Conservation (phyloP, 306 rosid species). For the Trifolium dubium region DNA sequence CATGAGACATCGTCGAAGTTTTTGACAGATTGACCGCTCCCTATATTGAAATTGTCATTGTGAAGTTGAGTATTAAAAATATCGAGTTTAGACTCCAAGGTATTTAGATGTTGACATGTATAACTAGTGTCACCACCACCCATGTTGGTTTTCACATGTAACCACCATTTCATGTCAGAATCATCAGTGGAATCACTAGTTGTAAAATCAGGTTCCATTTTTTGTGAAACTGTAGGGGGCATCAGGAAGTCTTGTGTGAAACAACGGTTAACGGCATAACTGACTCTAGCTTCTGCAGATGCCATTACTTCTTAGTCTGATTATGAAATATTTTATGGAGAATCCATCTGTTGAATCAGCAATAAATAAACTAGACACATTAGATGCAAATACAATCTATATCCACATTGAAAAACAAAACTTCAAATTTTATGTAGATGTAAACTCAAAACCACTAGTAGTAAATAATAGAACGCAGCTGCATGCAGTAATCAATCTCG, state of each 20-base stretch:
- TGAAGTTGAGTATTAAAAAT: slow-evolving; percentile 43
- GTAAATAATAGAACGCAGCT: too few species aligned
- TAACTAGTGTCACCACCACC: slow-evolving; percentile 52
- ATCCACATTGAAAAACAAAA: slow-evolving; percentile 19
- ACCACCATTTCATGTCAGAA: slow-evolving; percentile 68
- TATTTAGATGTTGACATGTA: slow-evolving; percentile 44
- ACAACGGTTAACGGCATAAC: slow-evolving; percentile 37
- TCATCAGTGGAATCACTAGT: slow-evolving; percentile 39
- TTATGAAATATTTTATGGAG: slow-evolving; percentile 6
- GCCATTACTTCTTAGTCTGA: slow-evolving; percentile 35
- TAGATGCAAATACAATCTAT: background rate
- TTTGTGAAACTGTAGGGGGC: slow-evolving; percentile 28
- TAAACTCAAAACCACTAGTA: slow-evolving; percentile 21
- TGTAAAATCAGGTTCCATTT: slow-evolving; percentile 47
- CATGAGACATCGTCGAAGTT: slow-evolving; percentile 45
- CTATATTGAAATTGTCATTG: slow-evolving; percentile 36
- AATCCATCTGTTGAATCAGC: slow-evolving; percentile 37
- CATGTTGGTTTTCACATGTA: slow-evolving; percentile 61
- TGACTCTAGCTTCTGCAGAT: slow-evolving; percentile 42
- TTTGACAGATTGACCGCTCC: slow-evolving; percentile 42
- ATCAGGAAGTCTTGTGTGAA: slow-evolving; percentile 42
- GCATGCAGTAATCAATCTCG: background rate
- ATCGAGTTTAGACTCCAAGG: slow-evolving; percentile 58
- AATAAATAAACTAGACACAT: slow-evolving; percentile 22
- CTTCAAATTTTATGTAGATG: slow-evolving; percentile 11